Base-by-base conservation (phyloP, 1,284 basidiomycete species). In the Cutaneotrichosporon sp. region DNA sequence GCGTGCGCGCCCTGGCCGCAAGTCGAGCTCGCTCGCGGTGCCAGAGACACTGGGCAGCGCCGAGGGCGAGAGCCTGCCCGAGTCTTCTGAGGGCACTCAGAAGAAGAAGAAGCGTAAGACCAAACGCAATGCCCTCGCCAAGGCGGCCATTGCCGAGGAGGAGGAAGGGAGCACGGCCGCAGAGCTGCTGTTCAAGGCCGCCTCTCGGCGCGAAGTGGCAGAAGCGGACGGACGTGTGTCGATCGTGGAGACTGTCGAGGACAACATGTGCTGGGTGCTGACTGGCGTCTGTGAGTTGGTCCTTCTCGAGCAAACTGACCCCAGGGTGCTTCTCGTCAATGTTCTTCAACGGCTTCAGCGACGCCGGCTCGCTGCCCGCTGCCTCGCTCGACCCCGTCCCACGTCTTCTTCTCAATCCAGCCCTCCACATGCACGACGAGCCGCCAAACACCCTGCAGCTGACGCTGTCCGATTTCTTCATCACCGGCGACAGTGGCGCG, bases 201-300 rank as follows among this genome's bases (percentile, higher is more conserved):
- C 69, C 0, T 43, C 46, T 4, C 48, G 61, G 14, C 49, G 51
- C 9, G 45, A 51, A 18, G 34, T 37, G 4, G 47, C 52, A 14
- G 51, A 47, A 10, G 55, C 44, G n/a, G 17, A 54, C 41, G 47
- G 46, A 45, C 2, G 8, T 33, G 3, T 42, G 4, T 42, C 38
- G 1, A 57, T 65, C 30, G 30, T 45, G 7, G 69, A 71, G 21
- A 58, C 49, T 71, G 89, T 96, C 13, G 90, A 94, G 67, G 92
- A 97, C 69, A 91, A 89, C 76, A 80, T 93, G 55, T 90, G 89
- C 67, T 97, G 92, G 92, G 91, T 90, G 9, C 91, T 97, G 61
- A 89, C 92, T 57, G 89, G 92, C 46, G 92, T 96, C 50, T 90
- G 90, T 92, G 75, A 76, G 90, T 82, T 22, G 1, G 9, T 2